Evolutionary conservation across 306 rosid species (phyloP).

Genomic region (Neltuma alba): DNA sequence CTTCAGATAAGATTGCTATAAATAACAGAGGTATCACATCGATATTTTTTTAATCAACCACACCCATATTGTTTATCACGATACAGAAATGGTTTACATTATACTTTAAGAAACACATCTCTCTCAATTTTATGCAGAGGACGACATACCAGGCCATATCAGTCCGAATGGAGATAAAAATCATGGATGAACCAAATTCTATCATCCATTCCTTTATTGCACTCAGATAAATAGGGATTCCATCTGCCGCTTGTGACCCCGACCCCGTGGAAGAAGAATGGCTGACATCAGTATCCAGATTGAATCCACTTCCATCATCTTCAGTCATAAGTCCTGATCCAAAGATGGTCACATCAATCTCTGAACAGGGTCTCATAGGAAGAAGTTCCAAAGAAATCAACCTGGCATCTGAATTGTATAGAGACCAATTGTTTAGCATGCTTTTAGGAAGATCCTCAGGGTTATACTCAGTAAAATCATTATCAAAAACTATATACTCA

Average conservation of each 20-base stretch:
- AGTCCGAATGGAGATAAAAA: conserved; percentile 86
- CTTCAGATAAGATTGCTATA: conserved; percentile 3
- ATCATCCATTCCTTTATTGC: conserved; percentile 98
- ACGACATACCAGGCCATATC: conserved; percentile 86
- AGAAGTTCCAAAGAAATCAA: conserved; percentile 93
- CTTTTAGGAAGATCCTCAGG: conserved; percentile 75
- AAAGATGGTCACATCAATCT: conserved; percentile 86
- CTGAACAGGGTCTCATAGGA: conserved; percentile 94
- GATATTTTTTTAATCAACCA: background rate
- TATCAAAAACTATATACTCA: conserved; percentile 65
- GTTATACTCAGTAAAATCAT: conserved; percentile 57
- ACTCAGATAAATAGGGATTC: conserved; percentile 88
- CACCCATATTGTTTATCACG: background rate
- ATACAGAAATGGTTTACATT: conserved; percentile 3
- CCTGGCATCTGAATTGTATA: conserved; percentile 86
- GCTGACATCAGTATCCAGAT: conserved; percentile 65
- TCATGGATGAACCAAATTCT: conserved; percentile 89
- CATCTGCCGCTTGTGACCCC: conserved; percentile 60
- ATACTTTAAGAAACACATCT: background rate
- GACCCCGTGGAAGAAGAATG: conserved; percentile 65
- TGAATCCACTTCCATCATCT: conserved; percentile 89
- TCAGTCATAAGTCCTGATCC: conserved; percentile 89
- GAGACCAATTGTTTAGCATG: conserved; percentile 90
- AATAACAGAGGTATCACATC: background rate
- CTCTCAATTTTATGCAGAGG: conserved; percentile 32